Evolutionary conservation across 2,329 filamentous ascomycete species (phyloP).

Genomic region (Pestalotiopsis sp.): DNA sequence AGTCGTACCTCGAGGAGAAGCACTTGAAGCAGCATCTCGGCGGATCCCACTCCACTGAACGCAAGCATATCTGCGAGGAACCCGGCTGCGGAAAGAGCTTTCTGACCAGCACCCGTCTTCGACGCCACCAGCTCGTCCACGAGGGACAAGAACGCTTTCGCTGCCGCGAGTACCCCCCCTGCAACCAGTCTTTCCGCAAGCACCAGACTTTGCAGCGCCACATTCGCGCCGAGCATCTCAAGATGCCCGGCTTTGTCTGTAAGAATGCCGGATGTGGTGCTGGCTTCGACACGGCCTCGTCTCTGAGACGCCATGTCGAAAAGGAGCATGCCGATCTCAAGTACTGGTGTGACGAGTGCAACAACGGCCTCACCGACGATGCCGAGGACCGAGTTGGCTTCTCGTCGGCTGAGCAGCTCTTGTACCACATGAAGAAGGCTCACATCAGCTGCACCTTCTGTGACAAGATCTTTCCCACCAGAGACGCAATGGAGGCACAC

Average conservation of each 20-base stretch:
- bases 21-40: constrained; percentile 86
- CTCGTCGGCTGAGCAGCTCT: constrained; percentile 69
- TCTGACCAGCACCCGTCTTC: constrained; percentile 75
- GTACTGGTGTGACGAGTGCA: constrained; percentile 79
- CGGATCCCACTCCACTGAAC: constrained; percentile 73
- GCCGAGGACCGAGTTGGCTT: constrained; percentile 59
- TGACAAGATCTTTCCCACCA: constrained; percentile 65
- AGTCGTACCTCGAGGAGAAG: constrained; percentile 83
- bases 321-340: constrained; percentile 69
- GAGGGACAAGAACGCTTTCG: constrained; percentile 74
- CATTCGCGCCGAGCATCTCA: constrained; percentile 74
- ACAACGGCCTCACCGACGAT: constrained; percentile 38
- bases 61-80: constrained; percentile 71
- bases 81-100: constrained; percentile 79
- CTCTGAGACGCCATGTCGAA: constrained; percentile 71
- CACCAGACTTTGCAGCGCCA: constrained; percentile 84
- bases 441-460: constrained; percentile 81
- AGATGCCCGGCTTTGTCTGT: constrained; percentile 73
- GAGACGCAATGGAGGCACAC: constrained; percentile 72
- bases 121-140: constrained; percentile 78
- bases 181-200: constrained; percentile 81
- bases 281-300: constrained; percentile 73
- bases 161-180: constrained; percentile 71
- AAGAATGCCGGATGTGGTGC: constrained; percentile 59
- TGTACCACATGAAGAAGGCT: constrained; percentile 70